Base-by-base conservation (phyloP, 306 rosid genomes). In the Potentilla sterilis region DNA sequence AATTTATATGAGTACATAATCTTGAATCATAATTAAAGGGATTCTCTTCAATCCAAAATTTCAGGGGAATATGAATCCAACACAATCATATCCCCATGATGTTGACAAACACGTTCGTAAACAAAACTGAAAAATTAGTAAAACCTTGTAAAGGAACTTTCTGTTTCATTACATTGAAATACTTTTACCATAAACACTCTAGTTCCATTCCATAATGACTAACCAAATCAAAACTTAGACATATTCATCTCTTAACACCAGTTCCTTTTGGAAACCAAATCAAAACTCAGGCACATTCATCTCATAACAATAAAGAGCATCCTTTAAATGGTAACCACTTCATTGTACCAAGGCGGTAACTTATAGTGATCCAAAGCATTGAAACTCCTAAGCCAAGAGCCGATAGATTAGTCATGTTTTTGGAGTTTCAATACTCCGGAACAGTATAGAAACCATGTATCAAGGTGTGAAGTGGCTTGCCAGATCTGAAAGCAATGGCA, bases 401-500 rank as follows among this genome's bases (percentile, higher is more conserved):
- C 5, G 7, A 15, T 48, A 48, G 54, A 48, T 48, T 48, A 48
- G n/a, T n/a, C n/a, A n/a, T n/a, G n/a, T n/a, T n/a, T n/a, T n/a
- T n/a, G 57, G 57, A 16, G 9, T 52, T 52, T 7, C 22, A 52
- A 52, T 52, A 19, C 58, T 5, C 9, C 58, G 2, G 61, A 54
- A 1, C 58, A 18, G 24, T 9, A 9, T 54, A 7, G 4, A 54
- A 7, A 19, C 59, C 11, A 7, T 18, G 4, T 19, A 8, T 54
- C 19, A 68, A 18, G 21, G 74, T 34, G 38, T 51, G 65, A 38
- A 22, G n/a, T 72, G 37, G 65, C 22, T 54, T 35, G 34, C 18
- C 48, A 11, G 75, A 71, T 71, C 75, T 38, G 65, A 37, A 54
- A 69, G 47, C 52, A 43, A 22, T 42, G 54, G 46, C 8, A 15